phyloP scores from a whole-genome alignment of 768 basidiomycete species.

The Clavaria fumosa region DNA sequence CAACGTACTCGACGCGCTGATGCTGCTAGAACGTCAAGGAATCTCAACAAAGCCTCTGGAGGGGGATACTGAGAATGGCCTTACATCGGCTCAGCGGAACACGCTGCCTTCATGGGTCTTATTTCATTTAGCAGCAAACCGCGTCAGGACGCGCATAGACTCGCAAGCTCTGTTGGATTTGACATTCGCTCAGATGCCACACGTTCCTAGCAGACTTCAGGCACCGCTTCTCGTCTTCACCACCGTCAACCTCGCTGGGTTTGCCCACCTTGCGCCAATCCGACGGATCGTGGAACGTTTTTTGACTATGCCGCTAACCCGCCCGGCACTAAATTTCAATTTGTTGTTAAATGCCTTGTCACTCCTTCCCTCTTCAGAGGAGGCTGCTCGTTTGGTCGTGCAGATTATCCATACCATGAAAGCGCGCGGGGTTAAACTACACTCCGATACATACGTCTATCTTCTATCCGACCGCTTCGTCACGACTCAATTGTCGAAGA shows the following conservation, averaged over 20 bases:
- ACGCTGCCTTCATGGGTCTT: conserved; percentile 39
- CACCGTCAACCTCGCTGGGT: conserved; percentile 32
- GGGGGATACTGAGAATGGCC: too few species aligned
- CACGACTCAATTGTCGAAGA: conserved; percentile 32
- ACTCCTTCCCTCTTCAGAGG: conserved; percentile 20
- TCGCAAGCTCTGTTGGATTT: conserved; percentile 33
- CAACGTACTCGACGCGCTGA: too few species aligned
- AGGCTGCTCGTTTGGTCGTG: conserved; percentile 25
- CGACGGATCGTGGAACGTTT: conserved; percentile 29
- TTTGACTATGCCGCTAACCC: conserved; percentile 19
- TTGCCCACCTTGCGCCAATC: conserved; percentile 32
- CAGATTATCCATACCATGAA: conserved; percentile 33
- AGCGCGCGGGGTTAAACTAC: conserved; percentile 25
- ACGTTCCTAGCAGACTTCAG: conserved; percentile 18
- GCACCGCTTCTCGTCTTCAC: conserved; percentile 32
- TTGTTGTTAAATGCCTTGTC: conserved; percentile 37
- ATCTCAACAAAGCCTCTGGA: too few species aligned
- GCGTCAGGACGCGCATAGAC: conserved; percentile 29
- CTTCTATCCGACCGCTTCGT: conserved; percentile 37
- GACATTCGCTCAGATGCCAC: conserved; percentile 24
- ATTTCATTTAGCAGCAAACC: conserved; percentile 32
- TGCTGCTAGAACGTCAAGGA: too few species aligned
- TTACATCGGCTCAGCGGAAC: too few species aligned
- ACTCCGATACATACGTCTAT: conserved; percentile 25
- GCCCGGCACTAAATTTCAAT: conserved; percentile 29